Conservation (phyloP, 257 asterid genomes). For the Handroanthus guayacan region DNA sequence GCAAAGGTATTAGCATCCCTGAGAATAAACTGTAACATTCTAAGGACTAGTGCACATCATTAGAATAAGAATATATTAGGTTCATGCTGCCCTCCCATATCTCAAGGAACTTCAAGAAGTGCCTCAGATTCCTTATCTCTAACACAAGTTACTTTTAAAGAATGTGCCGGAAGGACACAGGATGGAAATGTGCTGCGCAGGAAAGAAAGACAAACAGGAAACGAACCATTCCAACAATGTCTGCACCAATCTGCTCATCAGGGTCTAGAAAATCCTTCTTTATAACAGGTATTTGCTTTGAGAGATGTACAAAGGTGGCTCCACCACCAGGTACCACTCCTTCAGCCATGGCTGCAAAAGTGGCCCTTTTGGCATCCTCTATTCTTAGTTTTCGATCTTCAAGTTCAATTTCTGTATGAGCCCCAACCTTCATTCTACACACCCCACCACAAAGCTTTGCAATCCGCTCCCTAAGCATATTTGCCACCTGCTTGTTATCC, state of each 20-base stretch:
- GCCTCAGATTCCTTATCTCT: not conserved
- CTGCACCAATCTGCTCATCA: conserved; percentile 93
- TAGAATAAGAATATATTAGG: not conserved
- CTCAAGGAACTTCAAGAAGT: not conserved
- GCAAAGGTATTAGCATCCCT: not conserved
- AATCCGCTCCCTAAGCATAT: conserved; percentile 81
- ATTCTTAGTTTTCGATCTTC: conserved; percentile 89
- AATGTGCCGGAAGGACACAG: not conserved
- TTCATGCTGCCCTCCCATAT: conserved; percentile 2
- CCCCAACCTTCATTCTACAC: conserved; percentile 89
- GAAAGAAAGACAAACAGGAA: conserved; percentile 20
- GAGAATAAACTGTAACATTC: not conserved
- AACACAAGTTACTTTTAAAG: not conserved
- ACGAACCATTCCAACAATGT: conserved; percentile 76
- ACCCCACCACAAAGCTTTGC: conserved; percentile 97
- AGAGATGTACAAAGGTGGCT: conserved; percentile 83
- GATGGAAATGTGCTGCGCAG: not conserved
- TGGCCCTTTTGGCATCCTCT: conserved; percentile 94
- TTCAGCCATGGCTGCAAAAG: conserved; percentile 94
- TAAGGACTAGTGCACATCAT: not conserved
- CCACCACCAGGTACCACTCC: conserved; percentile 99
- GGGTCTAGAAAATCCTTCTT: conserved; percentile 64
- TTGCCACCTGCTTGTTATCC: conserved; percentile 65
- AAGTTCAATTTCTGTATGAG: conserved; percentile 90
- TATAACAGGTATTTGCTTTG: conserved; percentile 69